Evolutionary conservation across 306 rosid genomes (phyloP).

Genomic region (Fragaria ananassa): DNA sequence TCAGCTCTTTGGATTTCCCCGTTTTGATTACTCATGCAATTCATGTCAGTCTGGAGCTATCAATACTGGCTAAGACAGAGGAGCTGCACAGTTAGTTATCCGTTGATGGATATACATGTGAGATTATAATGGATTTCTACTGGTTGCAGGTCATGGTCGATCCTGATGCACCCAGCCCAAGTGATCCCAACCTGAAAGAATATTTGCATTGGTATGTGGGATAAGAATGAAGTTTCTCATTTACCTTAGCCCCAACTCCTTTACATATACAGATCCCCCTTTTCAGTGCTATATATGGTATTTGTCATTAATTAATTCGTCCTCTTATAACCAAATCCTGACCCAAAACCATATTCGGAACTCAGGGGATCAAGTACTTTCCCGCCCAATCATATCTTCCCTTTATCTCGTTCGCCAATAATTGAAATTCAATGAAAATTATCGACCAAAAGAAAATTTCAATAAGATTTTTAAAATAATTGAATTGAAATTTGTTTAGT

Average conservation of each 20-base stretch:
- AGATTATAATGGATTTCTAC: background rate
- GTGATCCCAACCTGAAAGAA: conserved; percentile 53
- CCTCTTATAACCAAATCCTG: background rate
- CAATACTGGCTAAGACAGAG: background rate
- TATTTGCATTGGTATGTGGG: conserved; percentile 53
- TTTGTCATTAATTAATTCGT: too few species aligned
- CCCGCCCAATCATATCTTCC: background rate
- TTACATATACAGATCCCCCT: background rate
- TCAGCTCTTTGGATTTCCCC: background rate
- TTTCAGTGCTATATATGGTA: background rate
- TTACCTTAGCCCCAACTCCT: background rate
- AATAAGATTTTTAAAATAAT: too few species aligned
- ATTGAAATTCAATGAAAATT: too few species aligned
- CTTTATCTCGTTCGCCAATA: too few species aligned
- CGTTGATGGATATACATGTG: background rate
- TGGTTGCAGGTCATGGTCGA: conserved; percentile 52
- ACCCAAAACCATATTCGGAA: too few species aligned
- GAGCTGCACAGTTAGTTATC: background rate
- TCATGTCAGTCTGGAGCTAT: background rate
- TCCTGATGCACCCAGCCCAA: conserved; percentile 68
- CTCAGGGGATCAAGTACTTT: background rate
- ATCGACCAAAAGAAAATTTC: too few species aligned
- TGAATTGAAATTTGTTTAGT: too few species aligned
- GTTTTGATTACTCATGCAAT: background rate
- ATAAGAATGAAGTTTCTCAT: background rate